Conservation (phyloP, 148 eudicot species). For the Heliosperma pusillum region DNA sequence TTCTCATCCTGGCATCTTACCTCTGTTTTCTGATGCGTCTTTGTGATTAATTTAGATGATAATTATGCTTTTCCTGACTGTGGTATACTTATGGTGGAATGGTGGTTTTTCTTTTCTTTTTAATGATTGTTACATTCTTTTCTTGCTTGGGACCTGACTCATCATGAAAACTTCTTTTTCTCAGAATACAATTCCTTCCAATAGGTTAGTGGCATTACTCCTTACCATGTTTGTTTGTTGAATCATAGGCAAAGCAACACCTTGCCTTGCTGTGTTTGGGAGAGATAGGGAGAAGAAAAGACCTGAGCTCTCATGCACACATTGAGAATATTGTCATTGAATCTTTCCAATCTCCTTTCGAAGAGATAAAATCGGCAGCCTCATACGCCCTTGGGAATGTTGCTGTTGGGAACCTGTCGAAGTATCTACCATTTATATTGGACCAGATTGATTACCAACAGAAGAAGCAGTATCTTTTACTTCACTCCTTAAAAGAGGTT, state of each 20-base stretch:
- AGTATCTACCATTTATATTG: conserved; percentile 89
- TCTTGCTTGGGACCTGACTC: not conserved
- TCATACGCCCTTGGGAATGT: conserved; percentile 89
- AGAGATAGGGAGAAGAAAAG: conserved; percentile 94
- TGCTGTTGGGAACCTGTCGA: conserved; percentile 89
- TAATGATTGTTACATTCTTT: not conserved
- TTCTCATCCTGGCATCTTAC: not conserved
- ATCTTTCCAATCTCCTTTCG: conserved; percentile 96
- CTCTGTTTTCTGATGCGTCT: not conserved
- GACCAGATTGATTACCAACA: conserved; percentile 98
- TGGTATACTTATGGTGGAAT: not conserved
- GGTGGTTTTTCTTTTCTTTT: not conserved
- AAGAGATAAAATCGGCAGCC: conserved; percentile 97
- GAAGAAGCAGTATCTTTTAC: conserved; percentile 88
- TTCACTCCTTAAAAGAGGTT: conserved; percentile 98
- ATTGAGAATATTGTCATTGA: conserved; percentile 91
- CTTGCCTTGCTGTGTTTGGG: conserved; percentile 94
- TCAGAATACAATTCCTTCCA: not conserved
- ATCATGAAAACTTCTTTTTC: not conserved
- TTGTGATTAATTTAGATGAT: not conserved
- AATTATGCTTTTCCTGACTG: not conserved
- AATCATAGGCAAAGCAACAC: conserved; percentile 81
- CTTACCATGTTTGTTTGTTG: conserved; percentile 15
- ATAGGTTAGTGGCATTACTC: not conserved
- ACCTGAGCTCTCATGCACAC: conserved; percentile 82